A percentile compares a stretch with the other conserved stretches of the same genome.
These are phyloP conservation scores for Microbotryum lychnidis-dioicae DNA, from an alignment of 1,284 basidiomycete genomes.

Conservation along the genomic window DNA sequence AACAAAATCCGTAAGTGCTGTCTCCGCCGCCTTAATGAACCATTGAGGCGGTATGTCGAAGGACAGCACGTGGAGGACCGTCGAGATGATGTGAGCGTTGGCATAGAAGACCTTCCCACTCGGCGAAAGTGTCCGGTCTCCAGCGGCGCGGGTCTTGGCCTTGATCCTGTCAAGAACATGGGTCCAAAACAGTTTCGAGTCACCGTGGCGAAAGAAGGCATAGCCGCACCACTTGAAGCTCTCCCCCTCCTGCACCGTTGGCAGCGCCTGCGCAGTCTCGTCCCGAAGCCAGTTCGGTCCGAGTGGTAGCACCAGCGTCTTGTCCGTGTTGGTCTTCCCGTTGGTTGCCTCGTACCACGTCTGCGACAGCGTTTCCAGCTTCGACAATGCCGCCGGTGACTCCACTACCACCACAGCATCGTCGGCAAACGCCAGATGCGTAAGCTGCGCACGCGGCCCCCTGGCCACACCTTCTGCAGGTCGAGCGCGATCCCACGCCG, in stretches of 20 bases:
- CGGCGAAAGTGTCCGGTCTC: no score
- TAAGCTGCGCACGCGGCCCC: background rate
- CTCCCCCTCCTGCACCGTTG: slow-evolving; percentile 1
- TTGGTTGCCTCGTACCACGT: background rate
- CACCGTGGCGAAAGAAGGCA: background rate
- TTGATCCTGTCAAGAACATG: background rate
- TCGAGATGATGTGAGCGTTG: no score
- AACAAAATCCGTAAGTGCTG: background rate
- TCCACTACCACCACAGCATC: background rate
- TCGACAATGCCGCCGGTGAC: background rate
- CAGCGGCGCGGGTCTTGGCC: background rate
- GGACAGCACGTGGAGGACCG: no score
- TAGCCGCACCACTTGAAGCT: background rate
- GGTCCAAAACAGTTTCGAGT: background rate
- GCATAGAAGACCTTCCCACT: no score
- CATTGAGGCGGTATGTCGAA: no score
- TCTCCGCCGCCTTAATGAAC: no score
- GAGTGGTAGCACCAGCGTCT: no score
- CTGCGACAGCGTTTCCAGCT: background rate
- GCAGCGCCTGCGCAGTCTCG: background rate
- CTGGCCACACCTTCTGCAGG: no score
- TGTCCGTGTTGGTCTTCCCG: no score
- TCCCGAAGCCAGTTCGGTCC: no score
- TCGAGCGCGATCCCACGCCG: background rate
- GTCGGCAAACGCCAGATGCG: slow-evolving; percentile 5